Base-by-base conservation (phyloP, 2,329 filamentous ascomycete genomes). In the Diaporthe destruens region DNA sequence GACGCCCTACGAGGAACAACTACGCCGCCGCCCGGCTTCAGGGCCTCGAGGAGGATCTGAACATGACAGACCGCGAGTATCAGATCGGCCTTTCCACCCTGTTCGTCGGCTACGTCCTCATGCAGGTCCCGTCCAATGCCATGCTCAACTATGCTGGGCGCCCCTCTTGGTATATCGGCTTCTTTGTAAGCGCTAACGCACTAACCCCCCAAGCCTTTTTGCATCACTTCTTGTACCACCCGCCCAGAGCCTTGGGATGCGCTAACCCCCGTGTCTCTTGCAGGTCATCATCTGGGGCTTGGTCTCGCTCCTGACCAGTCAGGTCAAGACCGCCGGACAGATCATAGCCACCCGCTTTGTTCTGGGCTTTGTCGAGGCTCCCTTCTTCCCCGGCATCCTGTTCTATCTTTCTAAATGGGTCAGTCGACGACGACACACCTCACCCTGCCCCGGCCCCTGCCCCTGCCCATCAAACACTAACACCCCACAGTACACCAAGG, bases 11-110 rank as follows among this genome's bases (percentile, higher is more conserved):
- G 32, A 74, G 72, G 25, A 74, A 74, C 49, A 80, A 81, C 70
- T 81, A 80, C 65, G 77, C 79, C 54, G 82, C 83, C 34, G 88
- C 87, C 4, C 84, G 85, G 75, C 79, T 90, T 7, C 87, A 85
- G 1, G 87, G 87, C 6, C 80, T 84, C 29, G 81, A 82, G 29
- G 76, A 78, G 36, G 81, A 83, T 54, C 72, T 84, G 8, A 70
- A 78, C 0, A 76, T 84, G 12, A 72, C 76, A 57, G 76, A 78
- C 6, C 76, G 78, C 55, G 71, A 84, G 57, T 84, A 82, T 69
- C 81, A 83, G 76, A 81, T 82, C 14, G 75, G 72, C 23, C 73
- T 78, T 18, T 76, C 75, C 23, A 75, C 76, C 23, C 59, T 78
- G 20, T 77, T 79, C 56, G 77, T 79, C 42, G 78, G 76, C 20